Conservation (phyloP, 2,329 filamentous ascomycete genomes). For the Trichophyton schoenleinii region DNA sequence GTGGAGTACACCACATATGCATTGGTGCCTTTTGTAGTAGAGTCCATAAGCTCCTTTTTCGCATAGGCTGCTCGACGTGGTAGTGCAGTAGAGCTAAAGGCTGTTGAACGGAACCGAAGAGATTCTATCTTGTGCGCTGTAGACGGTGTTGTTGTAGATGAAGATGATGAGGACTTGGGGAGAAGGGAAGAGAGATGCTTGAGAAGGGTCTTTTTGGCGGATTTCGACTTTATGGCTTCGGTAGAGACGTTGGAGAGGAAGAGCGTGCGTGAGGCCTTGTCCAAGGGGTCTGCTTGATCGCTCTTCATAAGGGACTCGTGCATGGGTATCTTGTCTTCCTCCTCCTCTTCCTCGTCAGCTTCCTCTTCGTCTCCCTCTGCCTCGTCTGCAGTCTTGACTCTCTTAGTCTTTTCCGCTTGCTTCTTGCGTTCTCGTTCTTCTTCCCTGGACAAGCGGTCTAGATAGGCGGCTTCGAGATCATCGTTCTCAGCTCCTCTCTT, state of each 20-base stretch:
- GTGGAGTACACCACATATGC: slow-evolving; percentile 86
- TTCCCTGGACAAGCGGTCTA: slow-evolving; percentile 34
- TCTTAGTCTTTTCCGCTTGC: slow-evolving; percentile 25
- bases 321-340: slow-evolving; percentile 38
- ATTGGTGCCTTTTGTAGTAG: slow-evolving; percentile 85
- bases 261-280: slow-evolving; percentile 79
- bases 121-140: slow-evolving; percentile 66
- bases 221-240: slow-evolving; percentile 68
- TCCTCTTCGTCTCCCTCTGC: slow-evolving; percentile 33
- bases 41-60: slow-evolving; percentile 77
- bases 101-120: slow-evolving; percentile 84
- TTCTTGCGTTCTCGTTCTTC: slow-evolving; percentile 27
- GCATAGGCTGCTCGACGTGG: slow-evolving; percentile 93
- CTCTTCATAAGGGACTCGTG: slow-evolving; percentile 28
- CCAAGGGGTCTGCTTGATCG: slow-evolving; percentile 44
- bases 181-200: slow-evolving; percentile 69
- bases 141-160: slow-evolving; percentile 32
- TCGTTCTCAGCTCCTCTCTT: slow-evolving; percentile 42
- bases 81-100: slow-evolving; percentile 59
- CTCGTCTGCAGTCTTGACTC: slow-evolving; percentile 27
- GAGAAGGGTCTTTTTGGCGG: slow-evolving; percentile 64
- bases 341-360: slow-evolving; percentile 27
- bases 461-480: slow-evolving; percentile 33
- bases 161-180: slow-evolving; percentile 29
- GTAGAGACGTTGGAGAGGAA: slow-evolving; percentile 87